A percentile compares a stretch with the other conserved stretches of the same genome.
phyloP scores from a whole-genome alignment of 2,329 filamentous ascomycete species.

The Aureobasidium sp. region DNA sequence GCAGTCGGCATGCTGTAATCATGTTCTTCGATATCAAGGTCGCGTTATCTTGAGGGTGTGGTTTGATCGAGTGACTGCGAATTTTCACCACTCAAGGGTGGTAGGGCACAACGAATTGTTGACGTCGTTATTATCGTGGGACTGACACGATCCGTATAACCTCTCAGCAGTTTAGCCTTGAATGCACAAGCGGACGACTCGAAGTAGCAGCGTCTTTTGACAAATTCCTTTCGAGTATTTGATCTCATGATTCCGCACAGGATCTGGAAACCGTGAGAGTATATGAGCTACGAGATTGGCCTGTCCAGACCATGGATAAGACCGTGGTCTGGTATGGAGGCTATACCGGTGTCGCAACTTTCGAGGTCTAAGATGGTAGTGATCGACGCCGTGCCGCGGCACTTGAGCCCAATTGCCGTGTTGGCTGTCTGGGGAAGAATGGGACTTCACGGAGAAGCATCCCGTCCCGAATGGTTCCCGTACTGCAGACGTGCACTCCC shows the following conservation, averaged over 20 bases:
- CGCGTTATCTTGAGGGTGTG: neutral
- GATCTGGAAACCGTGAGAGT: too few relatives aligned
- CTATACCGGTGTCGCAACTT: neutral
- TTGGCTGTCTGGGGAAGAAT: conserved; percentile 3
- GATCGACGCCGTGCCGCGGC: neutral
- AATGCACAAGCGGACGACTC: neutral
- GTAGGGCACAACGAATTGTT: neutral
- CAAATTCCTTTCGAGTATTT: neutral
- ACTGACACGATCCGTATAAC: conserved; percentile 3
- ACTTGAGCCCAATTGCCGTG: conserved; percentile 4
- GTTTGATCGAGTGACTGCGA: neutral
- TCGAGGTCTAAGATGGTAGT: neutral
- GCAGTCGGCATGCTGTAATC: neutral
- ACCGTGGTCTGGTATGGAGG: neutral
- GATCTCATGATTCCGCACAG: neutral
- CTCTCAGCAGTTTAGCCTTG: conserved; percentile 9
- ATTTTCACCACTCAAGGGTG: neutral
- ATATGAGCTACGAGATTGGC: neutral
- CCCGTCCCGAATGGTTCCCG: neutral
- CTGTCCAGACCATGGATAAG: neutral
- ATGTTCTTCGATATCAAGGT: neutral
- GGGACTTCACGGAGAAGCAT: neutral
- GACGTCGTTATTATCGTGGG: neutral
- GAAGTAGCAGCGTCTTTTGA: neutral
- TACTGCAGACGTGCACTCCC: neutral